Percentiles rank a stretch among this genome's conserved stretches.
Evolutionary conservation across 495 filamentous ascomycete species (phyloP).

Genomic region (Terfezia boudieri): DNA sequence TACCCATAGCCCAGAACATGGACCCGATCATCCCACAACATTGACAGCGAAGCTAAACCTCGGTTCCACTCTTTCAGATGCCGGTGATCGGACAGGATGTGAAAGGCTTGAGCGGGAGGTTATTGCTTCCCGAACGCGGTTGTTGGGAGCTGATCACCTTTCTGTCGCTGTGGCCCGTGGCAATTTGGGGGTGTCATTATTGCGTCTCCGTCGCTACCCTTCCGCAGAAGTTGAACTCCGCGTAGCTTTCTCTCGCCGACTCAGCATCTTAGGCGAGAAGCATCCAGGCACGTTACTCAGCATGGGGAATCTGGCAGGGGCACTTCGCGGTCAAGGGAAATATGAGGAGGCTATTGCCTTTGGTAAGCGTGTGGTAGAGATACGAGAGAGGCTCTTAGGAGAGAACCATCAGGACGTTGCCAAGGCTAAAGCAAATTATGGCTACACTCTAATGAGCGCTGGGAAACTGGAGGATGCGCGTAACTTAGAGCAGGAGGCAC

Average conservation of each 20-base stretch:
- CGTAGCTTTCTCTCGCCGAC: not conserved
- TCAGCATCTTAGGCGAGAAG: not conserved
- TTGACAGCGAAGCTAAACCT: not conserved
- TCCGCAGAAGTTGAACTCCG: not conserved
- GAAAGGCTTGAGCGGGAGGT: not conserved
- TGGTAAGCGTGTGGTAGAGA: not conserved
- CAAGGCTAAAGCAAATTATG: not conserved
- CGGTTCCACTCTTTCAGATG: not conserved
- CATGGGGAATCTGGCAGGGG: not conserved
- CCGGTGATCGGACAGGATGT: not conserved
- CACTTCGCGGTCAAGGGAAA: not conserved
- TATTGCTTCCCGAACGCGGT: not conserved
- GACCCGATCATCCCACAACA: not conserved
- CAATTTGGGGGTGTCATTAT: not conserved
- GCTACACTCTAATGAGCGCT: not conserved
- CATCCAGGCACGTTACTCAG: not conserved
- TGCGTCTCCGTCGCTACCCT: not conserved
- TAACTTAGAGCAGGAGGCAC: not conserved
- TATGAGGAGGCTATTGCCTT: not conserved
- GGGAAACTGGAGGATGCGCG: not conserved
- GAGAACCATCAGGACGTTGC: not conserved
- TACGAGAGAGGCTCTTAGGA: not conserved
- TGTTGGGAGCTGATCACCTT: not conserved
- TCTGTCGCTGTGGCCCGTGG: not conserved
- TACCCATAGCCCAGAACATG: not conserved